Conservation (phyloP, 2,329 filamentous ascomycete genomes). For the Diaporthe velutina region DNA sequence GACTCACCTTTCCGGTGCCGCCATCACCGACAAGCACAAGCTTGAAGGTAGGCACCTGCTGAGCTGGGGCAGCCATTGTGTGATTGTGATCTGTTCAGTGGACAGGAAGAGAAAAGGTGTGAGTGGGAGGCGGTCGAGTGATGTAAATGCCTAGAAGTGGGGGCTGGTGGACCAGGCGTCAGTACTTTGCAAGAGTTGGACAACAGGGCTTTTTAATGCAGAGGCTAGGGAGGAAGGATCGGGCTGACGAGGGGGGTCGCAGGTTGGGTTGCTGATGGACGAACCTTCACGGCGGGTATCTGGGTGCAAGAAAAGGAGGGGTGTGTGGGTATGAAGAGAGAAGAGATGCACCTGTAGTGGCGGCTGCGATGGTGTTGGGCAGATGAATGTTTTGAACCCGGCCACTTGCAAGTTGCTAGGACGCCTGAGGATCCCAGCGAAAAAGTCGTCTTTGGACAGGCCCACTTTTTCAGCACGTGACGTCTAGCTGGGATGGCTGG, state of each 20-base stretch:
- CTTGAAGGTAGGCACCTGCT: slow-evolving; percentile 89
- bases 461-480: slow-evolving; percentile 26
- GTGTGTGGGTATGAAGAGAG: slow-evolving; percentile 36
- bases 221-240: slow-evolving; percentile 23
- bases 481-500: too few relatives aligned
- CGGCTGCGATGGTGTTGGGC: slow-evolving; percentile 34
- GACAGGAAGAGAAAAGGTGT: slow-evolving; percentile 33
- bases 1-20: slow-evolving; percentile 96
- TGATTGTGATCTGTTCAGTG: slow-evolving; percentile 49
- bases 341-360: slow-evolving; percentile 35
- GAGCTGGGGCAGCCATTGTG: slow-evolving; percentile 75
- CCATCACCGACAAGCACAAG: slow-evolving; percentile 99
- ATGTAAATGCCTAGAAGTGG: slow-evolving; percentile 41
- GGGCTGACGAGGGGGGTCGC: slow-evolving; percentile 6
- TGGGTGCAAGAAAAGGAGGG: slow-evolving; percentile 36
- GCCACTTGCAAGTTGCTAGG: slow-evolving; percentile 52
- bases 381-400: slow-evolving; percentile 53
- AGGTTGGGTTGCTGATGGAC: slow-evolving; percentile 28
- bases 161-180: slow-evolving; percentile 39
- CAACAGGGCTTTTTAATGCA: slow-evolving; percentile 34
- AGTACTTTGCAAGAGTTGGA: slow-evolving; percentile 38
- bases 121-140: slow-evolving; percentile 36
- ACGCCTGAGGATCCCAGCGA: slow-evolving; percentile 48
- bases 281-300: slow-evolving; percentile 40
- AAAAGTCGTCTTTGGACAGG: slow-evolving; percentile 50